These are phyloP conservation scores for Plectranthus barbatus DNA, from an alignment of 257 asterid species.

Conservation along the genomic window DNA sequence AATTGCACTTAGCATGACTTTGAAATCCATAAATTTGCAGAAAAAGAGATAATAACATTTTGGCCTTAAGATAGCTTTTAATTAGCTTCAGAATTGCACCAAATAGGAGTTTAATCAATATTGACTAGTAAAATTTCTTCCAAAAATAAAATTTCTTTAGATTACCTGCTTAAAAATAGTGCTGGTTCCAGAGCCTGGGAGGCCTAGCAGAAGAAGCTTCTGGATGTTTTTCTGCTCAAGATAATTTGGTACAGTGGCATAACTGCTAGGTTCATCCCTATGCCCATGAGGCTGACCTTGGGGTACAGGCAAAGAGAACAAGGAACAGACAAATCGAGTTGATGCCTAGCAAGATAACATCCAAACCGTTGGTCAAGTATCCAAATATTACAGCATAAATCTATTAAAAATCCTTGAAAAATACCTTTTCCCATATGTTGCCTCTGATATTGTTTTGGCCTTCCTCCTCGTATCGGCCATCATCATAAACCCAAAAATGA, in stretches of 20 bases:
- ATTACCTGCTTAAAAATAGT: slow-evolving; percentile 81
- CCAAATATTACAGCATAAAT: neutral
- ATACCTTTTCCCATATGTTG: slow-evolving; percentile 88
- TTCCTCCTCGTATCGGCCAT: slow-evolving; percentile 93
- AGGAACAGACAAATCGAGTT: slow-evolving; percentile 59
- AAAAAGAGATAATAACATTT: neutral
- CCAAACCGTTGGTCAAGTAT: slow-evolving; percentile 7
- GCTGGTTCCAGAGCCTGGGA: slow-evolving; percentile 82
- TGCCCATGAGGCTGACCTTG: slow-evolving; percentile 65
- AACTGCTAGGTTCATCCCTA: slow-evolving; percentile 72
- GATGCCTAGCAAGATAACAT: slow-evolving; percentile 45
- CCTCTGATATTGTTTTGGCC: slow-evolving; percentile 92
- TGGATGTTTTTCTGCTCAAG: slow-evolving; percentile 66
- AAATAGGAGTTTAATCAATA: neutral
- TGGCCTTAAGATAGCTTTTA: neutral
- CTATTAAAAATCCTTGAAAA: neutral
- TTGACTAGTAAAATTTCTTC: neutral
- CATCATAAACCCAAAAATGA: slow-evolving; percentile 93
- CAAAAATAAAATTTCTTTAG: neutral
- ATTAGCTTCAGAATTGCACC: neutral
- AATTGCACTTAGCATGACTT: too few species aligned
- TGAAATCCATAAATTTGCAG: too few species aligned
- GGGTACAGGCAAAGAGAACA: slow-evolving; percentile 74
- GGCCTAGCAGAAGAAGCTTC: slow-evolving; percentile 76
- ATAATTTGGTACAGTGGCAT: slow-evolving; percentile 53